Evolutionary conservation across 306 rosid genomes (phyloP).

Genomic region (Castanea crenata): DNA sequence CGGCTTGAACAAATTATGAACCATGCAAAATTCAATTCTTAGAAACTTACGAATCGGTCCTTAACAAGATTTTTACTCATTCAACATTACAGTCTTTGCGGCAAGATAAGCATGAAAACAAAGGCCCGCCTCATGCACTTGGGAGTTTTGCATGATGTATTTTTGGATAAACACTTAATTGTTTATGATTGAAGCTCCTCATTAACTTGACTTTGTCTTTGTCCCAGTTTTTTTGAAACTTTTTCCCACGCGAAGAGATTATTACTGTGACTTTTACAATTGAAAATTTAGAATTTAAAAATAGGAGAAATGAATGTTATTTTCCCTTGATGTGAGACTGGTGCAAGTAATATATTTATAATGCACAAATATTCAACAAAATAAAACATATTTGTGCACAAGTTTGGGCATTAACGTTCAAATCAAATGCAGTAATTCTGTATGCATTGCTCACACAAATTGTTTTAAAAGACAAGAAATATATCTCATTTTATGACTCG

Average conservation of each 20-base stretch:
- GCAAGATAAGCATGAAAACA: not conserved
- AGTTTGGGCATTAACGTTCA: too few species aligned
- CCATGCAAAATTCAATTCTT: not conserved
- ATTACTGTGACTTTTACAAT: not conserved
- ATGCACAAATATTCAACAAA: not conserved
- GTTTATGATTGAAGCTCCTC: not conserved
- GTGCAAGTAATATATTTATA: not conserved
- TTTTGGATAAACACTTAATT: not conserved
- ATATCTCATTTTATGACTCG: too few species aligned
- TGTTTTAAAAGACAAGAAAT: too few species aligned
- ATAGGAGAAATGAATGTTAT: not conserved
- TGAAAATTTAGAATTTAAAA: not conserved
- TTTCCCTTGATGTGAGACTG: not conserved
- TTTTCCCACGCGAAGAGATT: slow-evolving; percentile 11
- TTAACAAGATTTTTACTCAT: not conserved
- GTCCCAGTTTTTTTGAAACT: slow-evolving; percentile 15
- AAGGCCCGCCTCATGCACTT: not conserved
- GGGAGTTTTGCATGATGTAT: not conserved
- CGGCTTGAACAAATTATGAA: not conserved
- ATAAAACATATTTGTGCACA: not conserved
- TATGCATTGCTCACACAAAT: too few species aligned
- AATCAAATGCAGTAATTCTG: too few species aligned
- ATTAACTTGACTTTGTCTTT: slow-evolving; percentile 25
- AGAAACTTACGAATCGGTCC: not conserved
- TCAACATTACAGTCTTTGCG: not conserved